phyloP scores from a whole-genome alignment of 2,329 filamentous ascomycete species.

The Knufia fluminis region DNA sequence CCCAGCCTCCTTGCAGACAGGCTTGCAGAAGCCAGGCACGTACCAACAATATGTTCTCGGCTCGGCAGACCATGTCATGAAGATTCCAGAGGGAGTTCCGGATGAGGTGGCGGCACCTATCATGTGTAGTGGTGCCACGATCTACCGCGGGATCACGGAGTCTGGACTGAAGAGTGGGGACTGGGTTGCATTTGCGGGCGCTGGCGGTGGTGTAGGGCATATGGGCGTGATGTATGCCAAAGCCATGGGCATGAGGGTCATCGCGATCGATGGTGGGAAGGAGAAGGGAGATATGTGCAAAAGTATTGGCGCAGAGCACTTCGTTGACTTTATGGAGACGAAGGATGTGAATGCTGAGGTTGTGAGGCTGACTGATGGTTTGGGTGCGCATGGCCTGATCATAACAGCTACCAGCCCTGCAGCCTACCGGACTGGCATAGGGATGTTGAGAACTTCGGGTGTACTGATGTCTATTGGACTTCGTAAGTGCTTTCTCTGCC shows the following conservation, averaged over 20 bases:
- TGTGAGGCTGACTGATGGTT: constrained; percentile 13
- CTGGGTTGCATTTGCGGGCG: constrained; percentile 28
- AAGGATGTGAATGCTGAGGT: constrained; percentile 16
- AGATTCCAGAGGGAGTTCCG: constrained; percentile 26
- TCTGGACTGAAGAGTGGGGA: constrained; percentile 12
- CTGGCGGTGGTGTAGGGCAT: constrained; percentile 29
- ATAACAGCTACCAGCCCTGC: constrained; percentile 11
- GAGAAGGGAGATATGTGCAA: constrained; percentile 26
- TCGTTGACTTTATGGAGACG: constrained; percentile 28
- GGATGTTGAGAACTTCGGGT: constrained; percentile 1
- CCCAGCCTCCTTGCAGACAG: constrained; percentile 11
- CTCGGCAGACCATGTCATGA: constrained; percentile 29
- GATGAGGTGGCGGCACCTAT: constrained; percentile 35
- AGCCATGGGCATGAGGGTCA: constrained; percentile 36
- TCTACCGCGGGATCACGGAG: constrained; percentile 32
- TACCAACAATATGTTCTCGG: constrained; percentile 34
- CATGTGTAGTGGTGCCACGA: constrained; percentile 37
- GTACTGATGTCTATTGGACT: constrained; percentile 44
- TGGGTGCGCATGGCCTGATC: constrained; percentile 13
- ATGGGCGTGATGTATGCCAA: constrained; percentile 33
- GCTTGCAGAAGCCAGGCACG: constrained; percentile 27
- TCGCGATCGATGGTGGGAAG: constrained; percentile 32
- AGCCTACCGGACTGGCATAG: constrained; percentile 12
- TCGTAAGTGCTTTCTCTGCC: background rate
- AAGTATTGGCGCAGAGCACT: constrained; percentile 31